These are phyloP conservation scores for Saccharomycopsis javanensis DNA, from an alignment of 805 yeast species.

Conservation along the genomic window DNA sequence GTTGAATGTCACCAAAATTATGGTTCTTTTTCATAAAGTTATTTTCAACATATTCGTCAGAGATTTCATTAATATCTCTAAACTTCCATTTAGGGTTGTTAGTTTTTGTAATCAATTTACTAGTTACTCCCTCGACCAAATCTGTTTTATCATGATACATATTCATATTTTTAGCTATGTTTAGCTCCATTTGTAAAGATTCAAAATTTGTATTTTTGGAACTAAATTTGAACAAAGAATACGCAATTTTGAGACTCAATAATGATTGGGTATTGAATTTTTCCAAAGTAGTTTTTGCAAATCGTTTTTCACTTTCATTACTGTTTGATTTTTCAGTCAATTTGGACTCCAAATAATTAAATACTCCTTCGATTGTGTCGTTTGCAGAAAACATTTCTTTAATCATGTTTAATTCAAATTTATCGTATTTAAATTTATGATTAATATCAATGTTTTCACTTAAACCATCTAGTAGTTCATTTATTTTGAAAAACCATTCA, in stretches of 20 bases:
- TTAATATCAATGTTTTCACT: slow-evolving; percentile 48
- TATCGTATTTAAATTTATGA: slow-evolving; percentile 48
- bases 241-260: slow-evolving; percentile 62
- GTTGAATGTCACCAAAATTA: slow-evolving; percentile 10
- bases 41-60: slow-evolving; percentile 8
- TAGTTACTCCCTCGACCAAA: slow-evolving; percentile 61
- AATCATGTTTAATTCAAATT: slow-evolving; percentile 43
- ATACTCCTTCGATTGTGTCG: slow-evolving; percentile 41
- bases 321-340: slow-evolving; percentile 33
- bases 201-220: slow-evolving; percentile 45
- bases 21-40: slow-evolving; percentile 4
- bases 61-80: slow-evolving; percentile 28
- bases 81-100: slow-evolving; percentile 43
- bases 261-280: slow-evolving; percentile 62
- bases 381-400: slow-evolving; percentile 52
- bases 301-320: slow-evolving; percentile 25
- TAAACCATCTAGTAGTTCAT: slow-evolving; percentile 56
- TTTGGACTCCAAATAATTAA: slow-evolving; percentile 41
- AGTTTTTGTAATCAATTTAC: slow-evolving; percentile 53
- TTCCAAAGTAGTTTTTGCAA: slow-evolving; percentile 51
- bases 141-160: slow-evolving; percentile 41
- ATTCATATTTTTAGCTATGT: slow-evolving; percentile 69
- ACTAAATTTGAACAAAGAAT: slow-evolving; percentile 57
- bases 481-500: slow-evolving; percentile 44
- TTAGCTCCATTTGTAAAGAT: slow-evolving; percentile 64